phyloP scores from a whole-genome alignment of 2,329 filamentous ascomycete species.

The Cladosporium sp. region DNA sequence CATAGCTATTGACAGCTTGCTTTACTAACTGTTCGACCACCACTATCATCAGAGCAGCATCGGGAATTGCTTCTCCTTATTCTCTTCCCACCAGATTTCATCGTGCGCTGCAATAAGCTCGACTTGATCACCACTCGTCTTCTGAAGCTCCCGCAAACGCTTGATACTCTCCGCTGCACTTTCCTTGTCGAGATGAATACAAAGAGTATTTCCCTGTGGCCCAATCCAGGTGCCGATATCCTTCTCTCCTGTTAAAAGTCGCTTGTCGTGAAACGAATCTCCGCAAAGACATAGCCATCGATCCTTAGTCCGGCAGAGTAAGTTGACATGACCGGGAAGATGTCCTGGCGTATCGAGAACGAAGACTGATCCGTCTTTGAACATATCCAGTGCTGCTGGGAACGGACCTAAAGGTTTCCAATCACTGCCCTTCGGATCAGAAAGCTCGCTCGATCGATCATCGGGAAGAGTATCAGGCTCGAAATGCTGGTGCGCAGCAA shows the following conservation, averaged over 20 bases:
- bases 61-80: conserved; percentile 27
- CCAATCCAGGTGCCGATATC: conserved; percentile 54
- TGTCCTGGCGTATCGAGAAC: conserved; percentile 55
- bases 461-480: conserved; percentile 45
- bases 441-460: conserved; percentile 47
- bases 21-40: no score
- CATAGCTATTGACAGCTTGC: neutral
- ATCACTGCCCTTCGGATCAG: conserved; percentile 27
- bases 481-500: conserved; percentile 44
- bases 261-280: conserved; percentile 55
- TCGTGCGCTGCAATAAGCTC: conserved; percentile 57
- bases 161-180: conserved; percentile 47
- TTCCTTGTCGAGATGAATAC: conserved; percentile 53
- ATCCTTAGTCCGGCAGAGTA: conserved; percentile 44
- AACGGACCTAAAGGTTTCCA: conserved; percentile 50
- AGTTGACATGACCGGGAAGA: conserved; percentile 53
- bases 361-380: conserved; percentile 49
- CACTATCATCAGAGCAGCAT: neutral
- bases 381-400: conserved; percentile 49
- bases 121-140: conserved; percentile 39
- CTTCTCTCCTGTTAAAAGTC: conserved; percentile 54
- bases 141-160: conserved; percentile 41
- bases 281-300: conserved; percentile 54
- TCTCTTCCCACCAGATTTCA: conserved; percentile 46
- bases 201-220: conserved; percentile 45